phyloP scores from a whole-genome alignment of 202 grass and related monocot genomes.

The Setaria viridis region DNA sequence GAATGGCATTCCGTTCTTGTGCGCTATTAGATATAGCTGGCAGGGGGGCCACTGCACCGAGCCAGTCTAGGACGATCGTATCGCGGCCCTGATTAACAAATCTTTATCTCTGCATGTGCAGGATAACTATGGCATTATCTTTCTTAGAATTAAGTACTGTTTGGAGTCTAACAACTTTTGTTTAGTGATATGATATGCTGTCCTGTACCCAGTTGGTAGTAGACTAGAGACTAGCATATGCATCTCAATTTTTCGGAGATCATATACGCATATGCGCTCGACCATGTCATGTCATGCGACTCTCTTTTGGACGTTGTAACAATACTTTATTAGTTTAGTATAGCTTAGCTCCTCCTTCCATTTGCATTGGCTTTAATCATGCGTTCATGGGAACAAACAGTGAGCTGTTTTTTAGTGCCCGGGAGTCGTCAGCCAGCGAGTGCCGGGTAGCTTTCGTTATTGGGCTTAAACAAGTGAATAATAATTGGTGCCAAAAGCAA shows the following conservation, averaged over 20 bases:
- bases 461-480: conserved; percentile 6
- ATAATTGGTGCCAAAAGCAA: conserved; percentile 34
- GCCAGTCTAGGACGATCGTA: conserved; percentile 31
- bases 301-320: conserved; percentile 32
- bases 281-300: background rate
- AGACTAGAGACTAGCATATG: conserved; percentile 16
- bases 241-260: background rate
- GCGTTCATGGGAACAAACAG: conserved; percentile 27
- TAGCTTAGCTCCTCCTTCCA: conserved; percentile 1
- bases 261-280: background rate
- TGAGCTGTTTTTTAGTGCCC: conserved; percentile 36
- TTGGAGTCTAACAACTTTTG: background rate
- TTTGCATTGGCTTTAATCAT: conserved; percentile 54
- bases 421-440: conserved; percentile 43
- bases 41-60: background rate
- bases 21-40: conserved; percentile 11
- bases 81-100: conserved; percentile 25
- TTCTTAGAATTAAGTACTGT: background rate
- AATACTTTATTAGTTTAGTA: conserved; percentile 43
- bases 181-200: conserved; percentile 37
- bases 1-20: conserved; percentile 24
- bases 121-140: conserved; percentile 12
- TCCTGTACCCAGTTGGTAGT: conserved; percentile 10
- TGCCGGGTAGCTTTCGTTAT: background rate
- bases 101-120: conserved; percentile 40